Base-by-base conservation (phyloP, 1,139 yeast species). In the Yamadazyma dushanensis region DNA sequence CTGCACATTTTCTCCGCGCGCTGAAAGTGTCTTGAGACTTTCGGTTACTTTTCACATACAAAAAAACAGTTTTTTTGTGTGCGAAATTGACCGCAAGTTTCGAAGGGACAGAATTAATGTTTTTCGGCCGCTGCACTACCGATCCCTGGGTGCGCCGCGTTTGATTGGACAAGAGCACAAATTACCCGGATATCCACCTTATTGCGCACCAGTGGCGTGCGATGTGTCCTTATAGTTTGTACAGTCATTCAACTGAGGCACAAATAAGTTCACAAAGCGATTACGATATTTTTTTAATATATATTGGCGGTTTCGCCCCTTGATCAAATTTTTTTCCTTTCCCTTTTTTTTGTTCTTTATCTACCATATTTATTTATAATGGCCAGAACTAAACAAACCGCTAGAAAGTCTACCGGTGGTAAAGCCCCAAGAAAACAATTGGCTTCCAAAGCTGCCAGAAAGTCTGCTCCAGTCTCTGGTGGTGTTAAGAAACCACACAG, bases 361-460 rank as follows among this genome's bases (percentile, higher is more conserved):
- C 13, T 5, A 11, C 26, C 7, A 15, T 6, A 4, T 15, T 8
- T 21, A 10, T 5, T 13, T 21, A 5, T 5, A 55, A 70, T 70
- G 76, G 76, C 76, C 41, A 70, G 76, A 70, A 70, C 76, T 37
- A 70, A 70, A 54, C 76, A 70, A 63, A 70, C 76, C 40, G 76
- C 76, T 41, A 70, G 76, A 70, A 70, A 70, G 55, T 70, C 76
- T 35, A 70, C 76, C 43, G 76, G 76, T 56, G 76, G 76, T 57
- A 70, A 70, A 53, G 76, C 76, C 33, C 76, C 76, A 54, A 70
- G 76, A 70, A 70, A 70, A 57, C 76, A 70, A 56, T 67, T 70
- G 52, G 76, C 76, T 41, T 70, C 76, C 39, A 70, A 70, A 57
- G 76, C 76, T 36, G 76, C 76, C 42, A 67, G 76, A 66, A 70